phyloP scores from a whole-genome alignment of 371 early-diverging fungal genomes.

The Rhizopus stolonifer region DNA sequence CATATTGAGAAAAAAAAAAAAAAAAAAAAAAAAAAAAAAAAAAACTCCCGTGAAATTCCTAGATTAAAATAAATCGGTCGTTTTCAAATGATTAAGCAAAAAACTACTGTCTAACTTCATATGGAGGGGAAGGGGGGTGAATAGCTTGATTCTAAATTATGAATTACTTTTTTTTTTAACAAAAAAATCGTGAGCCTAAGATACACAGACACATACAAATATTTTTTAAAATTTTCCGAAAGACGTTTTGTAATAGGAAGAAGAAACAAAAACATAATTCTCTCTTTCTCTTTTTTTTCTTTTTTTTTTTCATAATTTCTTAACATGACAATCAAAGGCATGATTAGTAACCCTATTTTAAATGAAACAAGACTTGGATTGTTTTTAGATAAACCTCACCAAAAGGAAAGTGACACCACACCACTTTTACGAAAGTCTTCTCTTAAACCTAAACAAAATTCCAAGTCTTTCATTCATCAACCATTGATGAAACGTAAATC shows the following conservation, averaged over 20 bases:
- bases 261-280: no score
- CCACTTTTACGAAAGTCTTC: not conserved
- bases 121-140: not conserved
- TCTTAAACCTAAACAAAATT: not conserved
- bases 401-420: not conserved
- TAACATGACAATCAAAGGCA: not conserved
- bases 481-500: conserved; percentile 5
- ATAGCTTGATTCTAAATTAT: not conserved
- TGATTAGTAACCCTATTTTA: not conserved
- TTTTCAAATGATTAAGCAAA: no score
- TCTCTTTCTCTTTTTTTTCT: not conserved
- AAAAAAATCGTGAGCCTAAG: no score
- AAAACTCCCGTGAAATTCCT: not conserved
- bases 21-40: no score
- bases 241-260: no score
- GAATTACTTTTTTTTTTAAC: no score
- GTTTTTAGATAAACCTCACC: conserved; percentile 1
- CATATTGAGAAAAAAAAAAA: no score
- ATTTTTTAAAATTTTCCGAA: no score
- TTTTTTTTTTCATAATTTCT: not conserved
- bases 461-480: conserved; percentile 4
- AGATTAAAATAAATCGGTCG: no score
- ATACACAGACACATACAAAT: no score
- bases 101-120: no score
- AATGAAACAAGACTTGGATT: not conserved